These are phyloP conservation scores for Aspergillus ellipticus DNA, from an alignment of 495 filamentous ascomycete genomes.

Conservation along the genomic window DNA sequence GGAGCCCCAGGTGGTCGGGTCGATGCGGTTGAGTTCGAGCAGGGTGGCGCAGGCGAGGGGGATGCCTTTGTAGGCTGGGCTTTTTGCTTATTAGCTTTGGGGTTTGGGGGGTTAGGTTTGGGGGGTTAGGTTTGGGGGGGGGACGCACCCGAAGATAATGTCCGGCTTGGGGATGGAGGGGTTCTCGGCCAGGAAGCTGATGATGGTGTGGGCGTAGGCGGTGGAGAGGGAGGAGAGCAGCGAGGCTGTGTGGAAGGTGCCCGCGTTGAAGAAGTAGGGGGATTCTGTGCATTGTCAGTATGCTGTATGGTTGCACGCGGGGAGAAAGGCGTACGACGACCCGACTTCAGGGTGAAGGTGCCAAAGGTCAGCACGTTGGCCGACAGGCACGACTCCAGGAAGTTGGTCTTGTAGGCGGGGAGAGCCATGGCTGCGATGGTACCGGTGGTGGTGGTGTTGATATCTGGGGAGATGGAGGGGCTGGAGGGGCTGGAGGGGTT, in stretches of 20 bases:
- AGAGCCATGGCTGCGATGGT: not conserved
- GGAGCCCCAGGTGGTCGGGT: constrained; percentile 43
- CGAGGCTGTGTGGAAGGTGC: constrained; percentile 72
- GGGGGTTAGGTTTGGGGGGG: constrained; percentile 33
- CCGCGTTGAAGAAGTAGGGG: constrained; percentile 99
- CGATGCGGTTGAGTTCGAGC: constrained; percentile 63
- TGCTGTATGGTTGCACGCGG: not conserved
- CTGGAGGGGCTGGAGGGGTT: not conserved
- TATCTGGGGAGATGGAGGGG: too few species aligned
- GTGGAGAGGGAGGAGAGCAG: constrained; percentile 65
- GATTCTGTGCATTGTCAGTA: constrained; percentile 44
- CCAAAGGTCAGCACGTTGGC: constrained; percentile 84
- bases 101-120: constrained; percentile 26
- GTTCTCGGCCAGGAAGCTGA: constrained; percentile 22
- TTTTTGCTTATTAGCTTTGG: too few species aligned
- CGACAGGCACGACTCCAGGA: constrained; percentile 35
- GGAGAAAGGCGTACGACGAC: constrained; percentile 57
- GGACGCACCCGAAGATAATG: constrained; percentile 46
- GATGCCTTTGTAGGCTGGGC: constrained; percentile 96
- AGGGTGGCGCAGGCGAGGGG: constrained; percentile 72
- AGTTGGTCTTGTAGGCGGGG: constrained; percentile 1
- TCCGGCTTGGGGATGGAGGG: constrained; percentile 33
- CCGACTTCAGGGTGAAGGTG: constrained; percentile 84
- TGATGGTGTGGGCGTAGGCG: constrained; percentile 39
- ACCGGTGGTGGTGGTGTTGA: not conserved